Evolutionary conservation across 2,329 filamentous ascomycete genomes (phyloP), one percentile per base, ranked within the genome.

Genomic region (Chaetothyriales sp.): DNA sequence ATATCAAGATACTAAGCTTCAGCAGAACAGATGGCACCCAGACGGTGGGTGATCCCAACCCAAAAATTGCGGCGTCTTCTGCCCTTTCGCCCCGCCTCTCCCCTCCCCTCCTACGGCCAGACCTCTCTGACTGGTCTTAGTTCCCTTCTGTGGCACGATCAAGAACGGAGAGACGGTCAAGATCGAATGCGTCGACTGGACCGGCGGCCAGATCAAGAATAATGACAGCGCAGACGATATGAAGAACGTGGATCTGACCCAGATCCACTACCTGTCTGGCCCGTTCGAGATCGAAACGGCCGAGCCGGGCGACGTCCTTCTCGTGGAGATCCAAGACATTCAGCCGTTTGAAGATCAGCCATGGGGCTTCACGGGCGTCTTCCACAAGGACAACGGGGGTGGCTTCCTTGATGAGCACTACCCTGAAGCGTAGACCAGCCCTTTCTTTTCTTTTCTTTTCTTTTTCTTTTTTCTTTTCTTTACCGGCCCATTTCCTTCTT

Each of bases 261-360:
- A 78, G 51, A 77, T 93, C 46, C 89, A 95, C 67, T 95, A 94
- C 64, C 77, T 95, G 4, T 89, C 83, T 0, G 89, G 89, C 0
- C 89, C 89, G 0, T 95, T 95, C 57, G 84, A 95, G 49, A 77
- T 95, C 51, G 84, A 89, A 62, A 81, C 79, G 1, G 87, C 87
- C 0, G 79, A 89, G 65, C 87, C 88, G 0, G 89, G 89, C 0
- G 89, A 95, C 63, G 73, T 94, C 1, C 74, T 94, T 0, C 70
- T 93, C 0, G 84, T 95, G 6, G 87, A 95, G 65, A 95, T 95
- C 57, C 87, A 90, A 66, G 89, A 95, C 61, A 86, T 95, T 0
- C 87, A 95, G 69, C 89, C 89, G 0, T 80, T 94, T 57, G 75
- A 90, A 55, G 80, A 92, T 26, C 79, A 83, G 51, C 87, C 87